Conservation (phyloP, 495 filamentous ascomycete species). For the Hypoxylon subgilvum region DNA sequence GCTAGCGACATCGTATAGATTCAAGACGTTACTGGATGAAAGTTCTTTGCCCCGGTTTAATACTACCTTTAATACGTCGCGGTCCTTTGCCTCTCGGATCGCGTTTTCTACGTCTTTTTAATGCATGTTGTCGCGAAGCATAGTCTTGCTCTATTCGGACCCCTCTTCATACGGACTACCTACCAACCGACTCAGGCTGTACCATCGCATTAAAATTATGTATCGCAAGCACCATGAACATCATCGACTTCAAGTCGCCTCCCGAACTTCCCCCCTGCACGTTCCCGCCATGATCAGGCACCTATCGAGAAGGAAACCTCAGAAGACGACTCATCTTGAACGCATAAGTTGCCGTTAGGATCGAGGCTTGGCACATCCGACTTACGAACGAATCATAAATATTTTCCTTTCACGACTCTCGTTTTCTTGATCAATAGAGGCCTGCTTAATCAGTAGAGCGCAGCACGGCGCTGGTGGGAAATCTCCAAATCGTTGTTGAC, state of each 20-base stretch:
- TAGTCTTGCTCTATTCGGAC: too few relatives aligned
- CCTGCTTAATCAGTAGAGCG: slow-evolving; percentile 44
- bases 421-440: slow-evolving; percentile 46
- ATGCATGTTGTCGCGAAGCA: slow-evolving; percentile 16
- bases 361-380: slow-evolving; percentile 33
- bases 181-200: slow-evolving; percentile 1
- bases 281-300: neutral
- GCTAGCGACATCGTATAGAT: slow-evolving; percentile 40
- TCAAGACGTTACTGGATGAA: slow-evolving; percentile 38
- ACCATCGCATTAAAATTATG: neutral
- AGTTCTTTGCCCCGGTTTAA: slow-evolving; percentile 27
- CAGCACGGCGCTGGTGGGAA: slow-evolving; percentile 45
- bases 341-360: slow-evolving; percentile 22
- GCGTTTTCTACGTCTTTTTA: too few relatives aligned
- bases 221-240: slow-evolving; percentile 4
- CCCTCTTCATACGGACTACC: too few relatives aligned
- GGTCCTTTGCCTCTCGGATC: slow-evolving; percentile 6
- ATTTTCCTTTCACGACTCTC: slow-evolving; percentile 45
- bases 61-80: slow-evolving; percentile 39
- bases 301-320: slow-evolving; percentile 6
- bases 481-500: slow-evolving; percentile 42
- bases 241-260: neutral
- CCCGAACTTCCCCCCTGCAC: slow-evolving; percentile 6
- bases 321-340: slow-evolving; percentile 16
- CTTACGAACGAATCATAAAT: slow-evolving; percentile 37